A percentile compares a stretch with the other conserved stretches of the same genome.
phyloP scores from a whole-genome alignment of 371 early-diverging fungal genomes.

The Coemansia sp. region DNA sequence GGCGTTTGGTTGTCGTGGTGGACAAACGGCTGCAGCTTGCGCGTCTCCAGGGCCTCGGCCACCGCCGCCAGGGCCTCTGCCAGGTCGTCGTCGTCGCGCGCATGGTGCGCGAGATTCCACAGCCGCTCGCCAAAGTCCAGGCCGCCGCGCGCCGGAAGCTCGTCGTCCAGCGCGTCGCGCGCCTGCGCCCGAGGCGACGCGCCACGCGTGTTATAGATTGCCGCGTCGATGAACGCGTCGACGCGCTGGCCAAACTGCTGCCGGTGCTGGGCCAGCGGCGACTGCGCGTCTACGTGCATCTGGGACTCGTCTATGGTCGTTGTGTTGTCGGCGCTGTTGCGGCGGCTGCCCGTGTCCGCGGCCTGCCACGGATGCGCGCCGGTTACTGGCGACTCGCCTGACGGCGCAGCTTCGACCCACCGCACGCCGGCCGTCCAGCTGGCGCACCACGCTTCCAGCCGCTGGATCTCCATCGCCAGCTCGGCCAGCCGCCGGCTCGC shows the following conservation, averaged over 20 bases:
- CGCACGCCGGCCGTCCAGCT: slow-evolving; percentile 26
- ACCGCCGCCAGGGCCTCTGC: slow-evolving; percentile 39
- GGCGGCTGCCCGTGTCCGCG: too few species aligned
- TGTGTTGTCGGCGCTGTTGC: neutral
- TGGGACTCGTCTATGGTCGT: neutral
- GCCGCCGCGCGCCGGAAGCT: slow-evolving; percentile 45
- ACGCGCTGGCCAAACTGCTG: slow-evolving; percentile 22
- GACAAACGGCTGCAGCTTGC: slow-evolving; percentile 42
- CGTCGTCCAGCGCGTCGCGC: neutral
- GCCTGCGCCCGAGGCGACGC: slow-evolving; percentile 11
- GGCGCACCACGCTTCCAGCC: slow-evolving; percentile 36
- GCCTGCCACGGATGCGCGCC: slow-evolving; percentile 11
- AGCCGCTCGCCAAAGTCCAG: slow-evolving; percentile 57
- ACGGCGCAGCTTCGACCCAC: slow-evolving; percentile 11
- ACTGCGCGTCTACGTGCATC: neutral
- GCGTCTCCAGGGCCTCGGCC: slow-evolving; percentile 43
- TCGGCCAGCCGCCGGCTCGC: slow-evolving; percentile 15
- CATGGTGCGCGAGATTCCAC: slow-evolving; percentile 49
- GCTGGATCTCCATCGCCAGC: slow-evolving; percentile 29
- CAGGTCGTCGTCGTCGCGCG: slow-evolving; percentile 33
- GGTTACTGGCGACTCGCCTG: neutral
- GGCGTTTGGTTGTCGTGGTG: slow-evolving; percentile 29
- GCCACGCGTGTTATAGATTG: slow-evolving; percentile 23
- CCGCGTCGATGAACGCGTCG: slow-evolving; percentile 33
- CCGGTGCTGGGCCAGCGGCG: slow-evolving; percentile 22